phyloP scores from a whole-genome alignment of 2,329 filamentous ascomycete genomes.

The Colletotrichum godetiae region DNA sequence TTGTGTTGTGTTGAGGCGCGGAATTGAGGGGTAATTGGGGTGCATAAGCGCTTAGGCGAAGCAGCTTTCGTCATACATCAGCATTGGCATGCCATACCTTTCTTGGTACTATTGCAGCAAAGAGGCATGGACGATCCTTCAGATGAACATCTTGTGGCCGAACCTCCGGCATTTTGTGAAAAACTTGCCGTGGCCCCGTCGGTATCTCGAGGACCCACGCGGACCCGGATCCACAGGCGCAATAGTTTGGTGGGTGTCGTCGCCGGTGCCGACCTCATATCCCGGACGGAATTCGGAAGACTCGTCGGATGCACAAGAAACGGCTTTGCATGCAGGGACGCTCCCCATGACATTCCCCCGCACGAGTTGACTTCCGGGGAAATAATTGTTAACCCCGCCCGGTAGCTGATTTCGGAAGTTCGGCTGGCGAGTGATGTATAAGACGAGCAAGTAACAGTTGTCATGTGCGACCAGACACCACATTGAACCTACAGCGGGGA shows the following conservation, averaged over 20 bases:
- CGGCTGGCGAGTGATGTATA: neutral
- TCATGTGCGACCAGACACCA: neutral
- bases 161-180: neutral
- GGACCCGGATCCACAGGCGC: neutral
- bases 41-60: neutral
- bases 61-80: neutral
- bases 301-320: neutral
- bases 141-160: neutral
- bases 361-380: neutral
- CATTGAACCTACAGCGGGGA: neutral
- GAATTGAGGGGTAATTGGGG: neutral
- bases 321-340: neutral
- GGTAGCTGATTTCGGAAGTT: neutral
- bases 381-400: neutral
- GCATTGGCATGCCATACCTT: neutral
- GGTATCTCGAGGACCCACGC: constrained; percentile 1
- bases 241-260: neutral
- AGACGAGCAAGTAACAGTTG: neutral
- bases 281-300: neutral
- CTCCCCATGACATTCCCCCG: neutral
- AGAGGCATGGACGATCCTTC: neutral
- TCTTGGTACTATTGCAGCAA: neutral
- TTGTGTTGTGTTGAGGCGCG: neutral
- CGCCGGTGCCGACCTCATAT: neutral
- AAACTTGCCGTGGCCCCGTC: neutral